phyloP scores from a whole-genome alignment of 2,329 filamentous ascomycete species.

The Ceratocystis diversiconidia region DNA sequence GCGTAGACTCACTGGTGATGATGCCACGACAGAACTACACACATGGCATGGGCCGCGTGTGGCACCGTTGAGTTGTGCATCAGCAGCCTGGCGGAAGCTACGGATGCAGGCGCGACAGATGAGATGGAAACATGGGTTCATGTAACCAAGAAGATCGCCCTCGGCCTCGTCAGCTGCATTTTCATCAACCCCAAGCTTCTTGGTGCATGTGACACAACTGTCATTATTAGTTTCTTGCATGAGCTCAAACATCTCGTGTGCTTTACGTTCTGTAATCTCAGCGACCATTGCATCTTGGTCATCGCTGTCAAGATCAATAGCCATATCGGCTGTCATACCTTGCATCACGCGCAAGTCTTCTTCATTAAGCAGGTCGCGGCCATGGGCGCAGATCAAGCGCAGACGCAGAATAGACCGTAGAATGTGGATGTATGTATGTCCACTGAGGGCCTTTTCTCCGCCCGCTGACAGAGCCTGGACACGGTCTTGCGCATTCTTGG shows the following conservation, averaged over 20 bases:
- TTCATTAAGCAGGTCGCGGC: conserved; percentile 75
- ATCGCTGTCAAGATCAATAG: conserved; percentile 79
- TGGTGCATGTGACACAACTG: conserved; percentile 54
- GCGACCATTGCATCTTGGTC: conserved; percentile 44
- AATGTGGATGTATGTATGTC: conserved; percentile 86
- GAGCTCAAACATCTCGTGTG: conserved; percentile 72
- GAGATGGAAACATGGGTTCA: conserved; percentile 79
- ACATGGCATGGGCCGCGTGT: conserved; percentile 47
- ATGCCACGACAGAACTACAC: conserved; percentile 50
- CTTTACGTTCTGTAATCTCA: conserved; percentile 50
- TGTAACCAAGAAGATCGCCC: conserved; percentile 55
- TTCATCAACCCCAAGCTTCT: conserved; percentile 44
- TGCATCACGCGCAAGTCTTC: conserved; percentile 69
- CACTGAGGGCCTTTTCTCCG: conserved; percentile 52
- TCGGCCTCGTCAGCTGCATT: conserved; percentile 44
- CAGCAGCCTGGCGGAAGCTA: conserved; percentile 41
- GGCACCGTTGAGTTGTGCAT: conserved; percentile 25
- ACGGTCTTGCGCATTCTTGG: conserved; percentile 63
- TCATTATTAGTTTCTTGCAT: conserved; percentile 73
- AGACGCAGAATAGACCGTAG: conserved; percentile 81
- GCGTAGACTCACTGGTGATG: conserved; percentile 52
- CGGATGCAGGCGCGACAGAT: conserved; percentile 63
- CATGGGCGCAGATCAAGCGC: conserved; percentile 82
- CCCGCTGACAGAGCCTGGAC: conserved; percentile 56
- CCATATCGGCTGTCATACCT: conserved; percentile 67